Evolutionary conservation across 176 grass and related monocot species (phyloP).

Genomic region (Raddia guianensis): DNA sequence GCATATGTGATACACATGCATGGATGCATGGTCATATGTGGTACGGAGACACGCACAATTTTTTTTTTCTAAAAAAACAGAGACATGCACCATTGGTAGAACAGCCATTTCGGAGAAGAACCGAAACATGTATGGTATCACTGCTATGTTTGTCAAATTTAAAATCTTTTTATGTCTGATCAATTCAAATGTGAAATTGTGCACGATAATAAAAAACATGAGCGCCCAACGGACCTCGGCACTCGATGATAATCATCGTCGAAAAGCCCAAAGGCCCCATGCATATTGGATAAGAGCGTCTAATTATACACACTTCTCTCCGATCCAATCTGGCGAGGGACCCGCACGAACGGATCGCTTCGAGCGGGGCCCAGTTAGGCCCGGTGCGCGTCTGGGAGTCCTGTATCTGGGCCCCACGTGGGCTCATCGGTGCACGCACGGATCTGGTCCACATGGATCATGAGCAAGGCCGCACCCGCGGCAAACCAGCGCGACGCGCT

Average conservation of each 20-base stretch:
- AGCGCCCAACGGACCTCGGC: background rate
- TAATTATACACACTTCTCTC: background rate
- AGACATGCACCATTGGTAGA: too few species aligned
- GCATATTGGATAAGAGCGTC: conserved; percentile 27
- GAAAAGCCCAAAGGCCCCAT: background rate
- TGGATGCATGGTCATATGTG: conserved; percentile 18
- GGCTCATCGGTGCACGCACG: background rate
- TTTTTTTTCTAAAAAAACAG: too few species aligned
- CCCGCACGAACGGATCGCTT: background rate
- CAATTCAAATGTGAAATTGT: background rate
- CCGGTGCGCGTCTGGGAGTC: background rate
- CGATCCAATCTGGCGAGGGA: background rate
- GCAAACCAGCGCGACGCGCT: background rate
- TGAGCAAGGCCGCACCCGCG: background rate
- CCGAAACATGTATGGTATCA: too few species aligned
- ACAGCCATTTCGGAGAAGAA: too few species aligned
- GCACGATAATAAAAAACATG: background rate
- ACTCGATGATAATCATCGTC: background rate
- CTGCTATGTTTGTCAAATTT: background rate
- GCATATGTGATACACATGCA: background rate
- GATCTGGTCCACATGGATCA: background rate
- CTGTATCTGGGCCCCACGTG: background rate
- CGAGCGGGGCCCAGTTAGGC: background rate
- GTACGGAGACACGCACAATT: background rate
- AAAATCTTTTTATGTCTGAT: background rate